These are phyloP conservation scores for Thuidium tamariscinum DNA, from an alignment of 225 moss, liverwort and hornwort species.

Conservation along the genomic window DNA sequence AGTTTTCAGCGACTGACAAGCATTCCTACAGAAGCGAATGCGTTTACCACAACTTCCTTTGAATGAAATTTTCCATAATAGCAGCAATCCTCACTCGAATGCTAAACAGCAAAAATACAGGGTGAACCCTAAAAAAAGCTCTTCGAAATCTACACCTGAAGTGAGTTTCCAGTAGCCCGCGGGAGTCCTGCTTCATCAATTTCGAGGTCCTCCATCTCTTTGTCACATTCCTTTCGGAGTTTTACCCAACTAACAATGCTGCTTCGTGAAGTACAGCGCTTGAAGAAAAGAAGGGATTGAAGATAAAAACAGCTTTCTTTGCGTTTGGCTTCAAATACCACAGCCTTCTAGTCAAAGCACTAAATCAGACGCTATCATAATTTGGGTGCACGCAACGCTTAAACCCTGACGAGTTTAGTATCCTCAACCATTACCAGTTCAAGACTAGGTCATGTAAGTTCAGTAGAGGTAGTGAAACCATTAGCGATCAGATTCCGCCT, in stretches of 20 bases:
- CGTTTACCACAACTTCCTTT: background rate
- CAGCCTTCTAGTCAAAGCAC: background rate
- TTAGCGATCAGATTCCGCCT: background rate
- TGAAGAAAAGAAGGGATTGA: background rate
- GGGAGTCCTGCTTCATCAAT: conserved; percentile 27
- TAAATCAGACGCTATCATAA: background rate
- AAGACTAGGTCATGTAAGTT: background rate
- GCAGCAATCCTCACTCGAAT: background rate
- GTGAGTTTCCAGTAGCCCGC: conserved; percentile 38
- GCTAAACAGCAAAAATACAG: background rate
- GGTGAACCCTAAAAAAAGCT: background rate
- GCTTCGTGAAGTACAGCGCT: background rate
- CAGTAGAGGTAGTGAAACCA: background rate
- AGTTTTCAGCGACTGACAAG: conserved; percentile 12
- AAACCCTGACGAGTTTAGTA: background rate
- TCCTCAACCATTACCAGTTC: background rate
- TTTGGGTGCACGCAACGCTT: background rate
- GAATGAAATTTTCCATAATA: background rate
- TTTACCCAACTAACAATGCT: background rate
- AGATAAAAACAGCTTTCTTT: background rate
- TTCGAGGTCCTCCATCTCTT: background rate
- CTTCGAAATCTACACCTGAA: conserved; percentile 8
- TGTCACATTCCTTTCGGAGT: background rate
- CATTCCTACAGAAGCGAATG: background rate
- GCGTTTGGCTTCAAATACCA: background rate